Evolutionary conservation across 2,329 filamentous ascomycete species (phyloP), one percentile per base, ranked within the genome.

Genomic region (Trichoderma oligosporum): DNA sequence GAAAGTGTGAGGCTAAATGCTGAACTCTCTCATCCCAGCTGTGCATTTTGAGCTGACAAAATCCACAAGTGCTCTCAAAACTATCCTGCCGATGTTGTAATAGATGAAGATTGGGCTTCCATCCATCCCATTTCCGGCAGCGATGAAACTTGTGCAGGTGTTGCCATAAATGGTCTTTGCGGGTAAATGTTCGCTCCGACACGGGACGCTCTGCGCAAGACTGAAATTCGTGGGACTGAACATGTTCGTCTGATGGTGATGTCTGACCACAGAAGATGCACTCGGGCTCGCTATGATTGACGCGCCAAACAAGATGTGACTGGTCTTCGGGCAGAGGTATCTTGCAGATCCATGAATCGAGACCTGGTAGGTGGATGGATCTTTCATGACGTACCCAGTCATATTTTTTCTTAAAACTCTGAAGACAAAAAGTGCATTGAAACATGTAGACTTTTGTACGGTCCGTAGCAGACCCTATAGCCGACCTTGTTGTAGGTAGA

Each of bases 271-370:
- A 76, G 31, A 76, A 75, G 18, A 73, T 62, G 57, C 74, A 76
- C 20, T 73, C 68, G 0, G 73, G 70, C 8, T 73, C 70, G 5
- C 72, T 75, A 16, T 78, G 74, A 14, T 73, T 71, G 41, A 80
- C 74, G 4, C 80, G 74, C 61, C 82, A 76, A 2, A 81, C 74
- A 0, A 78, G 72, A 1, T 76, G 68, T 0, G 81, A 64, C 53
- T 73, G 66, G n/a, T 65, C 64, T 1, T 63, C 56, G 1, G 66
- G 62, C 3, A 71, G 58, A 4, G 72, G 72, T 1, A 71, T 73
- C 0, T 76, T 75, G 61, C 82, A 85, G 4, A 83, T 74, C 77
- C 76, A 82, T 0, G 67, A 69, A 35, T 71, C 68, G 4, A 72
- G 69, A 0, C 70, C 69, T 4, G 77, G 68, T 1, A 79, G 65